A percentile compares a stretch with the other conserved stretches of the same genome.
These are phyloP conservation scores for Sarocladiaceae sp. DNA, from an alignment of 2,329 filamentous ascomycete species.

Conservation along the genomic window DNA sequence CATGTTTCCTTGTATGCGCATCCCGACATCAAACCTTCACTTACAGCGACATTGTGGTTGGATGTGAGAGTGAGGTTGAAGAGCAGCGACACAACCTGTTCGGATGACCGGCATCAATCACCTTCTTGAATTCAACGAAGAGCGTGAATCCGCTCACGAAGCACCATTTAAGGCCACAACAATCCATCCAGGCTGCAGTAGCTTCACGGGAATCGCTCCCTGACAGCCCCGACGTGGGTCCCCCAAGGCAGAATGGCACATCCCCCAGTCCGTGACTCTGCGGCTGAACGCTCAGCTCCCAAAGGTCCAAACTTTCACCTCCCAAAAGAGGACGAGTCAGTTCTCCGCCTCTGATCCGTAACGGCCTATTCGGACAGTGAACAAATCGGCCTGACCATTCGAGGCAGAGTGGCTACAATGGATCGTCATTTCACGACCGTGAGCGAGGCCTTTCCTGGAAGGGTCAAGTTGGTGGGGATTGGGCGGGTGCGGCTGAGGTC, in stretches of 20 bases:
- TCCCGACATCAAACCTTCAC: too few species aligned
- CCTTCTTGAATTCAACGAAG: neutral
- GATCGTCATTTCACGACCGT: neutral
- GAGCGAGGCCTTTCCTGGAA: neutral
- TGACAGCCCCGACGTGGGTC: conserved; percentile 4
- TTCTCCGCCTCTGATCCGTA: neutral
- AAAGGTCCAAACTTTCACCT: neutral
- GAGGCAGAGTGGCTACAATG: neutral
- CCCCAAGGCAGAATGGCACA: conserved; percentile 1
- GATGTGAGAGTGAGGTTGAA: neutral
- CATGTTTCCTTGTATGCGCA: neutral
- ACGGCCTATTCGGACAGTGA: too few species aligned
- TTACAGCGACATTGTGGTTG: conserved; percentile 4
- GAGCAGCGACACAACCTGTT: neutral
- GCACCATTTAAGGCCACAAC: too few species aligned
- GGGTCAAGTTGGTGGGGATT: neutral
- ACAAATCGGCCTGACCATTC: neutral
- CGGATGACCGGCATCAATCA: neutral
- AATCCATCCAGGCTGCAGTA: too few species aligned
- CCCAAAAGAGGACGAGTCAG: neutral
- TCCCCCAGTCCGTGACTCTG: neutral
- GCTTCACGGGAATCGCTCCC: neutral
- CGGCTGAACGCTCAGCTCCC: neutral
- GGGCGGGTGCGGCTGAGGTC: neutral
- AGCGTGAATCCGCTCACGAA: neutral